Evolutionary conservation across 139 green algal species (phyloP).

Genomic region (Chlamydomonas sphaeroides): DNA sequence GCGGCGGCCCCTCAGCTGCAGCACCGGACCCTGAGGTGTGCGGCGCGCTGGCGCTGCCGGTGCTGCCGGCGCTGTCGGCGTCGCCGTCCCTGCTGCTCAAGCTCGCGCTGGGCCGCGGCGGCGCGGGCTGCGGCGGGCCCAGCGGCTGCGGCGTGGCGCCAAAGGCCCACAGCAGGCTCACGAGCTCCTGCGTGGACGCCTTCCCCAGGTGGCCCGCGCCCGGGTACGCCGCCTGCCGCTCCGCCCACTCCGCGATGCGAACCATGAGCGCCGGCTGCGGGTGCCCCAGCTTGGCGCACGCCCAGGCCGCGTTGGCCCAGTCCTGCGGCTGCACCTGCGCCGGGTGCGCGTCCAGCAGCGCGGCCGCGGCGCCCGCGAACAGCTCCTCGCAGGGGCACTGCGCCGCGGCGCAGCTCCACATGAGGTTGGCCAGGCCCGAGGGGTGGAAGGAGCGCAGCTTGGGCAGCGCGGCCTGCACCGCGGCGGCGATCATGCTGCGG

Average conservation of each 20-base stretch:
- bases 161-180: constrained; percentile 58
- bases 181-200: constrained; percentile 52
- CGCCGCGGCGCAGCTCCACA: constrained; percentile 29
- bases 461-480: constrained; percentile 19
- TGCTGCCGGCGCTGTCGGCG: too few relatives aligned
- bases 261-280: not conserved
- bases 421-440: constrained; percentile 44
- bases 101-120: too few relatives aligned
- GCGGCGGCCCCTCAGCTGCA: too few relatives aligned
- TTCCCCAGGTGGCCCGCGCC: not conserved
- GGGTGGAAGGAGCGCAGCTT: constrained; percentile 19
- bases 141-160: constrained; percentile 16
- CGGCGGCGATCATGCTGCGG: constrained; percentile 29
- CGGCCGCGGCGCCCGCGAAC: constrained; percentile 8
- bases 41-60: too few relatives aligned
- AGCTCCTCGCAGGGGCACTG: constrained; percentile 23
- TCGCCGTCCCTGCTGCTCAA: too few relatives aligned
- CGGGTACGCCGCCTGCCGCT: not conserved
- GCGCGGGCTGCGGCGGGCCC: not conserved
- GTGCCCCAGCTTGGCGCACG: constrained; percentile 54
- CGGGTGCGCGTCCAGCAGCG: constrained; percentile 30
- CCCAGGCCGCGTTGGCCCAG: constrained; percentile 54
- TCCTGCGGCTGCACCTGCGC: constrained; percentile 45
- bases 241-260: not conserved
- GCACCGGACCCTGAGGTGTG: too few relatives aligned